phyloP scores from a whole-genome alignment of 2,329 filamentous ascomycete genomes.

The Aciculosporium take region DNA sequence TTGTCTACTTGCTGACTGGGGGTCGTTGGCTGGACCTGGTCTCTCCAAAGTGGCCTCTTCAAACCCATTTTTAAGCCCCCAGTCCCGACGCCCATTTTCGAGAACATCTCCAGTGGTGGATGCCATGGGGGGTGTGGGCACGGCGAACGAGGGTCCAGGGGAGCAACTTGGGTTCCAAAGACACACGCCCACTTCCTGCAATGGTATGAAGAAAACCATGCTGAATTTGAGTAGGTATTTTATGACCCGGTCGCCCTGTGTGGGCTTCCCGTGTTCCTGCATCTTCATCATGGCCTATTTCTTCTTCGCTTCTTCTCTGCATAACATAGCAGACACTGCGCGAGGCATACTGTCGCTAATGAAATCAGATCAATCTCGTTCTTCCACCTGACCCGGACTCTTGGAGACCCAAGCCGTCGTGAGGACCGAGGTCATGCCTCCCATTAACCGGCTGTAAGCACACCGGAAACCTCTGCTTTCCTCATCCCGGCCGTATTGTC shows the following conservation, averaged over 20 bases:
- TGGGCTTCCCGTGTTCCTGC: neutral
- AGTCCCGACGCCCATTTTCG: neutral
- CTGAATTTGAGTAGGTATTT: slow-evolving; percentile 11
- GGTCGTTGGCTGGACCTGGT: neutral
- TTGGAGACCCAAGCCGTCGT: neutral
- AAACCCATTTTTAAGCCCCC: neutral
- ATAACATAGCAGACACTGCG: neutral
- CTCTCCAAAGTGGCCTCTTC: too few relatives aligned
- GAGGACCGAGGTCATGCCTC: slow-evolving; percentile 1
- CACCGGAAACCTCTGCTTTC: neutral
- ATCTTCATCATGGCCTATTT: neutral
- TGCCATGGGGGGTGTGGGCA: slow-evolving; percentile 1
- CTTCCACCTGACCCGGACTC: neutral
- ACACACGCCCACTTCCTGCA: slow-evolving; percentile 3
- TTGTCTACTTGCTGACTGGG: neutral
- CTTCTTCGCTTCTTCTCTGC: neutral
- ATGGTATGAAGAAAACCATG: neutral
- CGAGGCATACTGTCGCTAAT: neutral
- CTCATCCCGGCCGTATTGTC: neutral
- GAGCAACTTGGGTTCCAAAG: neutral
- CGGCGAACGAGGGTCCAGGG: slow-evolving; percentile 2
- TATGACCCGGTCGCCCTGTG: slow-evolving; percentile 15
- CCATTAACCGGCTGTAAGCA: slow-evolving; percentile 1
- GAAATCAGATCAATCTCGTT: neutral
- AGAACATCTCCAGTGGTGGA: neutral